These are phyloP conservation scores for Heritiera littoralis DNA, from an alignment of 345 rosid species.

Conservation along the genomic window DNA sequence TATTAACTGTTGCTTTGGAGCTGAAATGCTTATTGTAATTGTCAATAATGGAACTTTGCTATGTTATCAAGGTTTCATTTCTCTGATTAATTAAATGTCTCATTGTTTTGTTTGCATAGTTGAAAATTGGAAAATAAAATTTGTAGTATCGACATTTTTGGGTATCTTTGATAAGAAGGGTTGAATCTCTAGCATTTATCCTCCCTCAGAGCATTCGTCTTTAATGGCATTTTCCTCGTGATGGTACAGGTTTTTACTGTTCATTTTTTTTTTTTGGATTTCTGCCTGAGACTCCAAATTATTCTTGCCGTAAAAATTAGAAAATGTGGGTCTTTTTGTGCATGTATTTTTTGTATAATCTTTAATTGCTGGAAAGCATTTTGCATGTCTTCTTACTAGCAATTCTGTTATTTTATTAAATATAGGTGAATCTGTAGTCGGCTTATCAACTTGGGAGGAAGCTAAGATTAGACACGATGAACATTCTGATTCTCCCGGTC, in stretches of 20 bases:
- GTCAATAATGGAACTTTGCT: background rate
- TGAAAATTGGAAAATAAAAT: background rate
- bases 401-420: slow-evolving; percentile 4
- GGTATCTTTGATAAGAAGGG: background rate
- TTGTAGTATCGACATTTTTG: background rate
- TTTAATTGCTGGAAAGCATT: background rate
- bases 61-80: background rate
- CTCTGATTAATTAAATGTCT: background rate
- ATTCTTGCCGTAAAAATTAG: background rate
- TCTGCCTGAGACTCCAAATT: background rate
- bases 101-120: background rate
- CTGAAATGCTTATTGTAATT: background rate
- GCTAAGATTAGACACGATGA: slow-evolving; percentile 18
- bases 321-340: background rate
- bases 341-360: background rate
- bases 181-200: background rate
- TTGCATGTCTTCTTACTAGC: background rate
- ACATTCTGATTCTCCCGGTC: slow-evolving; percentile 30
- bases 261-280: background rate
- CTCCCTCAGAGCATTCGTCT: background rate
- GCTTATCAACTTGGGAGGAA: slow-evolving; percentile 39
- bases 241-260: background rate
- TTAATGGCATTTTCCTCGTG: background rate
- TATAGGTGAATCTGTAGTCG: slow-evolving; percentile 52
- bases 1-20: background rate